phyloP scores from a whole-genome alignment of 345 rosid species.

The Syzygium aromaticum region DNA sequence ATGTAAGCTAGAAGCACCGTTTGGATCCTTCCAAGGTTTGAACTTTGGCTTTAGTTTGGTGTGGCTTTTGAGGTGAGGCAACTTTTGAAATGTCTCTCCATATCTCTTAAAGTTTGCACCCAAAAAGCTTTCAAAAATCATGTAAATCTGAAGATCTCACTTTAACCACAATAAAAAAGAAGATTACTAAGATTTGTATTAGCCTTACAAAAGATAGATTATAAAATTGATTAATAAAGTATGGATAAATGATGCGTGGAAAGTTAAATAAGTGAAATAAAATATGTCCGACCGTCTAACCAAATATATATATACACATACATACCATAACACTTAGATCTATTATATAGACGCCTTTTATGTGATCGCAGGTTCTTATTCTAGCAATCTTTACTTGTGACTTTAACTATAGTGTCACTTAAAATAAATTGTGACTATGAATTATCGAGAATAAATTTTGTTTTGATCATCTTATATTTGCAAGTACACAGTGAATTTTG shows the following conservation, averaged over 20 bases:
- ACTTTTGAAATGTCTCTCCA: background rate
- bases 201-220: background rate
- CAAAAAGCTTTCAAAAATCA: background rate
- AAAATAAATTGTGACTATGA: background rate
- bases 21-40: background rate
- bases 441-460: background rate
- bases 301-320: background rate
- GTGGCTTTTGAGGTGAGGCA: background rate
- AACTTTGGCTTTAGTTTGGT: background rate
- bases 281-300: background rate
- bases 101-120: background rate
- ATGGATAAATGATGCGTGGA: background rate
- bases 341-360: too few relatives aligned
- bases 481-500: background rate
- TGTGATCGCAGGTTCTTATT: too few relatives aligned
- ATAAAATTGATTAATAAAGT: background rate
- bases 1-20: background rate
- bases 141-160: background rate
- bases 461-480: background rate
- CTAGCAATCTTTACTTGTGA: background rate
- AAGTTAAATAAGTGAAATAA: background rate
- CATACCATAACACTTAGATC: too few relatives aligned
- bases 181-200: background rate
- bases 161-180: background rate
- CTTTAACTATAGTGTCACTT: background rate